These are phyloP conservation scores for Malus hybrid DNA, from an alignment of 331 rosid genomes.

Conservation along the genomic window DNA sequence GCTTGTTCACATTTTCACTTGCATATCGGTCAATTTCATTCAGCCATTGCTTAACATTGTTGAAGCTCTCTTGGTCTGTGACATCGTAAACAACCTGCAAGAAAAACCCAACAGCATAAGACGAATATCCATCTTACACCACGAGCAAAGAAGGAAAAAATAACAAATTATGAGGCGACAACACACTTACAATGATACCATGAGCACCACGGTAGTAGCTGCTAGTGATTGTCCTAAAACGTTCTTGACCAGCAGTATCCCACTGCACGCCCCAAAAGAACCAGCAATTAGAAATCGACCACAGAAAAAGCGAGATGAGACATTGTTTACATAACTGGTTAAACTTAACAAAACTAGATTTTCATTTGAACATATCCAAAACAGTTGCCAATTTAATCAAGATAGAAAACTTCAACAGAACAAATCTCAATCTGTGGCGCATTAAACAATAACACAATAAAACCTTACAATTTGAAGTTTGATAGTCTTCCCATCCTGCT, in stretches of 20 bases:
- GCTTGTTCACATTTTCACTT: constrained; percentile 93
- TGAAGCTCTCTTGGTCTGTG: constrained; percentile 93
- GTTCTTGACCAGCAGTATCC: constrained; percentile 99
- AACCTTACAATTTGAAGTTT: constrained; percentile 95
- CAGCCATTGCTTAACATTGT: constrained; percentile 93
- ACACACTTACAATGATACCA: constrained; percentile 79
- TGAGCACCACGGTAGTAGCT: constrained; percentile 99
- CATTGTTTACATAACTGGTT: not conserved
- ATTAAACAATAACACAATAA: not conserved
- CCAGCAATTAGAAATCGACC: not conserved
- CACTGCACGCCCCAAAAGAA: constrained; percentile 49
- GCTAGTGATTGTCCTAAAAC: constrained; percentile 97
- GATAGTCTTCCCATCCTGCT: constrained; percentile 97
- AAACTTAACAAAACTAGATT: not conserved
- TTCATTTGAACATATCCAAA: not conserved
- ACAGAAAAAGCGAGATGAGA: not conserved
- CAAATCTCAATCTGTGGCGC: not conserved
- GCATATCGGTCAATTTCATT: constrained; percentile 95
- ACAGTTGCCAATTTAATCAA: not conserved
- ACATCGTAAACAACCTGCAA: constrained; percentile 90
- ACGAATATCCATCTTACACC: not conserved
- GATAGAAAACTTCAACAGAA: not conserved
- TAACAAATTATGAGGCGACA: not conserved
- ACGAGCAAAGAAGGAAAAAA: not conserved
- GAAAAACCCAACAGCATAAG: constrained; percentile 11